Conservation (phyloP, 371 early-diverging fungal genomes). For the Mucor velutinosus region DNA sequence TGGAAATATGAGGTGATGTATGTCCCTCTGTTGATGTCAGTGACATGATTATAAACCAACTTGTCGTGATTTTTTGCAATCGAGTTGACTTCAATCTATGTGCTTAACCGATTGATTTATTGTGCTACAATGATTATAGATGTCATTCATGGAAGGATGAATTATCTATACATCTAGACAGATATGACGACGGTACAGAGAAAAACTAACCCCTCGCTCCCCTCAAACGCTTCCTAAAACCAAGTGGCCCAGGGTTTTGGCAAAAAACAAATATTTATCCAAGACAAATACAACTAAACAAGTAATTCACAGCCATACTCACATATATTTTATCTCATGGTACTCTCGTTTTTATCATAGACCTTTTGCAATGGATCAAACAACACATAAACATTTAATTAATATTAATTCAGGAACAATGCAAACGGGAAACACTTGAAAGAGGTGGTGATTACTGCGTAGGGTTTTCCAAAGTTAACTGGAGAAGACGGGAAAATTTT, state of each 20-base stretch:
- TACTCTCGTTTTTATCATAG: neutral
- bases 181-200: neutral
- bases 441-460: neutral
- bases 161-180: neutral
- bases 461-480: neutral
- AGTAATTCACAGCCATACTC: neutral
- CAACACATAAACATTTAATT: neutral
- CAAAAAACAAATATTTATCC: neutral
- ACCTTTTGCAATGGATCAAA: neutral
- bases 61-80: neutral
- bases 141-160: neutral
- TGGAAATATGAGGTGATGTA: neutral
- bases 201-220: neutral
- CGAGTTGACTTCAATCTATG: neutral
- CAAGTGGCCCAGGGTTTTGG: neutral
- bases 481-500: neutral
- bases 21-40: neutral
- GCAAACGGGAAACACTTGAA: neutral
- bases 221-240: neutral
- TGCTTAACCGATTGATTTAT: neutral
- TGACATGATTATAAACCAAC: neutral
- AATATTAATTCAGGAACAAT: neutral
- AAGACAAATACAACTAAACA: neutral
- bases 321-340: neutral
- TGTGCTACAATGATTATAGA: neutral